Evolutionary conservation across 2,329 filamentous ascomycete genomes (phyloP).

Genomic region (Coleophoma eucalyptorum): DNA sequence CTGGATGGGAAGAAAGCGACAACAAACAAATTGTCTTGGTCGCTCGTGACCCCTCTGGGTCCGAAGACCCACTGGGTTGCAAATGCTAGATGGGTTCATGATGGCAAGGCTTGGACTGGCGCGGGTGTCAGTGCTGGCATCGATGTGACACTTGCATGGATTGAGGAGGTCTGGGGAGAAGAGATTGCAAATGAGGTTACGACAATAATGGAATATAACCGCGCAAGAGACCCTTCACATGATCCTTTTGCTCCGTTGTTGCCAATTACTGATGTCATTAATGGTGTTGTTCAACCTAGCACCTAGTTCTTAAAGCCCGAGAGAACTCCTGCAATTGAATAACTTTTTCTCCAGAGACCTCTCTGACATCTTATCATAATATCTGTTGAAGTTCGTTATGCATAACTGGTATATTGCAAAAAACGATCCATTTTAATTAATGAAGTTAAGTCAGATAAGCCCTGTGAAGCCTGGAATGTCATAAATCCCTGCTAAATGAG

Average conservation of each 20-base stretch:
- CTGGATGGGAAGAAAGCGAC: conserved; percentile 58
- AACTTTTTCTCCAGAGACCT: too few species aligned
- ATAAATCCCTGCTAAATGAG: too few species aligned
- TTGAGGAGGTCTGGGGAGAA: not conserved
- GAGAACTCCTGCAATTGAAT: too few species aligned
- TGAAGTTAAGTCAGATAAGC: too few species aligned
- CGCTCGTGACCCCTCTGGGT: conserved; percentile 39
- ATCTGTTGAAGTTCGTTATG: too few species aligned
- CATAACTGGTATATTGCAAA: too few species aligned
- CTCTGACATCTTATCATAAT: too few species aligned
- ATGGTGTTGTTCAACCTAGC: too few species aligned
- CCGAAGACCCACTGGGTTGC: conserved; percentile 54
- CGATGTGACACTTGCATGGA: not conserved
- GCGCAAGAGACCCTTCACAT: not conserved
- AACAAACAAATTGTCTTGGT: conserved; percentile 60
- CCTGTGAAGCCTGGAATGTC: too few species aligned
- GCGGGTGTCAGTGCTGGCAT: conserved; percentile 57
- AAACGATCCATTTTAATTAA: too few species aligned
- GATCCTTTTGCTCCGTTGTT: not conserved
- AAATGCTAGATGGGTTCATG: conserved; percentile 58
- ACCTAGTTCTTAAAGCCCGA: too few species aligned
- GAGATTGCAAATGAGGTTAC: not conserved
- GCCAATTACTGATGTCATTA: not conserved
- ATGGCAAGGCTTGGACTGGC: conserved; percentile 64
- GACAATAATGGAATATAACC: not conserved